These are phyloP conservation scores for Saccharomycopsis sp. DNA, from an alignment of 805 yeast genomes.

Conservation along the genomic window DNA sequence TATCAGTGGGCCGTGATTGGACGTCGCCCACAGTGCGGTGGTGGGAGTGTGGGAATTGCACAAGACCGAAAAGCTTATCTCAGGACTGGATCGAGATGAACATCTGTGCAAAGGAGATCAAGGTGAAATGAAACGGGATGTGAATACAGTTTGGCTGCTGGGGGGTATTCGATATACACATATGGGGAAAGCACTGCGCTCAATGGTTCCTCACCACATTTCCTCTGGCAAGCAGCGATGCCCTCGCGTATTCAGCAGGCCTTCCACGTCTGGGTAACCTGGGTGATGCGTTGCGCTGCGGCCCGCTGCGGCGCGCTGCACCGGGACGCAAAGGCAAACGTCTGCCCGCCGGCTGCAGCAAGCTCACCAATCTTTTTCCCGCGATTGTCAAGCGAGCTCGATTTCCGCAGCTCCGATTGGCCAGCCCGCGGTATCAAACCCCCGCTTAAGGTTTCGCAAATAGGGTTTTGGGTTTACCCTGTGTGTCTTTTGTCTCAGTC, in stretches of 20 bases:
- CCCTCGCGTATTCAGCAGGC: neutral
- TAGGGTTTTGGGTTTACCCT: neutral
- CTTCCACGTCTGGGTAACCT: neutral
- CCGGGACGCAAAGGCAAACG: neutral
- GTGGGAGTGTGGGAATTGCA: neutral
- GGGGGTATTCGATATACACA: neutral
- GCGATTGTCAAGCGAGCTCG: slow-evolving; percentile 1
- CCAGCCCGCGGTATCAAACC: neutral
- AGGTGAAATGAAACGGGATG: neutral
- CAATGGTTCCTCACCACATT: no score
- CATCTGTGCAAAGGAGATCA: neutral
- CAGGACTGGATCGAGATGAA: neutral
- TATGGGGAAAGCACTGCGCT: no score
- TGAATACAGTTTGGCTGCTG: neutral
- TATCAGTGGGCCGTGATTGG: neutral
- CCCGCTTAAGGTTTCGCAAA: neutral
- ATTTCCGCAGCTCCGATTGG: neutral
- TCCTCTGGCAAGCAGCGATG: no score
- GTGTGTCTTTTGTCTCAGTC: neutral
- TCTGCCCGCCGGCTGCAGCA: neutral
- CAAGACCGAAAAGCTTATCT: neutral
- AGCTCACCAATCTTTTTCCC: neutral
- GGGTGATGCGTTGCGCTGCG: neutral
- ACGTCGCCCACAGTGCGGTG: neutral
- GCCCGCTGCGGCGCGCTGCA: neutral